Evolutionary conservation across 345 rosid species (phyloP), one percentile per base, ranked within the genome.

Genomic region (Salix viminalis): DNA sequence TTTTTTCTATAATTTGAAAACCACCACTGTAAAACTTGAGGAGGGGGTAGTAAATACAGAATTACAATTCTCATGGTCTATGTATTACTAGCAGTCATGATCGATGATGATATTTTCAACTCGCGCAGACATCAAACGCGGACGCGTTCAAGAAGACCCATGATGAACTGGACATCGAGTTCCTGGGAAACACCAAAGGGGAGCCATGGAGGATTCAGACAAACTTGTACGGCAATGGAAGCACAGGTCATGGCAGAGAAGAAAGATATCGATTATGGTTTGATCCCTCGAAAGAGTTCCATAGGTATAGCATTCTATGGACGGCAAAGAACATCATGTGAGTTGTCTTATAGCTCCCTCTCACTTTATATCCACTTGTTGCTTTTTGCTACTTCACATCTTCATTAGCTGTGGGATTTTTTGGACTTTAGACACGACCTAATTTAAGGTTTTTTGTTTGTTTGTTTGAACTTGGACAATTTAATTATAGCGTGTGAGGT

Each of bases 151-250:
- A 90, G 87, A 92, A 89, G 84, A 87, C 70, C 28, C 99, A 96
- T 72, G 99, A 93, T 50, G 99, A 96, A 77, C 72, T 96, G 82
- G 99, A 96, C 88, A 85, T 96, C 41, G 99, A 96, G 87, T 96
- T 96, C 83, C 71, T 96, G 61, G 99, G 99, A 4, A 93, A 93
- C 80, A 77, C 91, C 8, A 77, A 80, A 67, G 97, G 98, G 71
- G 88, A 94, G 81, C 91, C 96, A 74, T 96, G 98, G 98, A 88
- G 95, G 72, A 91, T 96, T 75, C 99, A 96, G 77, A 96, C 99
- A 6, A 96, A 96, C 80, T 75, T 93, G 69, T 96, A 96, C 34
- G 97, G 97, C 0, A 93, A 96, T 62, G 99, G 99, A n/a, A 96
- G 99, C 89, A 90, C 92, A 0, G 70, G 37, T 26, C 85, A 91